phyloP scores from a whole-genome alignment of 2,329 filamentous ascomycete species.

The Penicillium crustosum region DNA sequence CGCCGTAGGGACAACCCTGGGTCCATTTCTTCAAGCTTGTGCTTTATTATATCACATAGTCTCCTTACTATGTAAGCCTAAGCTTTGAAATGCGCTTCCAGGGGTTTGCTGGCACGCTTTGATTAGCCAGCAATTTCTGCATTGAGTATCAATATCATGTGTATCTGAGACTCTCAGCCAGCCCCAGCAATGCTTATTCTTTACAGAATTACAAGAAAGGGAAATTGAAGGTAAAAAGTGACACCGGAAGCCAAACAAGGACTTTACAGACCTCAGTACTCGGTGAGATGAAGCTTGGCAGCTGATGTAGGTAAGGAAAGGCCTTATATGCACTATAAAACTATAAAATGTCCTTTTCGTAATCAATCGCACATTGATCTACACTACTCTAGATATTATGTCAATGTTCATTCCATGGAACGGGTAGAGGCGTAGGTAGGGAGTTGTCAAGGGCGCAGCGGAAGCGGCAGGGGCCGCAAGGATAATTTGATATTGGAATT shows the following conservation, averaged over 20 bases:
- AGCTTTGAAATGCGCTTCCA: background rate
- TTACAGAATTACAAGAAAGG: background rate
- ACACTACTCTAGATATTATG: background rate
- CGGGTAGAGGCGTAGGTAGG: background rate
- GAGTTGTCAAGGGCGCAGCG: background rate
- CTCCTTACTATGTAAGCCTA: background rate
- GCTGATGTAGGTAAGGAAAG: background rate
- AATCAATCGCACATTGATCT: background rate
- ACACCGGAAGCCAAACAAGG: no score
- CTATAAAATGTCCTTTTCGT: no score
- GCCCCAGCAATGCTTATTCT: background rate
- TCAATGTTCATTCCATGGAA: background rate
- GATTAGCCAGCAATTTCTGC: background rate
- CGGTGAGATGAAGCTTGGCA: background rate
- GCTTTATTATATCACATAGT: background rate
- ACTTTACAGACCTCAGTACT: background rate
- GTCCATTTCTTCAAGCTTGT: slow-evolving; percentile 9
- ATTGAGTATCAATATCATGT: background rate
- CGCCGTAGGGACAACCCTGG: slow-evolving; percentile 18
- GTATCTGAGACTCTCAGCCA: no score
- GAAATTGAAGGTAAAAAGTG: background rate
- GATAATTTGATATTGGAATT: background rate
- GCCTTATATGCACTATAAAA: background rate
- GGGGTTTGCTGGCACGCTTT: background rate
- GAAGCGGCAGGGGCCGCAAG: background rate